These are phyloP conservation scores for Eutreptiella sp. DNA, from an alignment of 208 protist species.

Conservation along the genomic window DNA sequence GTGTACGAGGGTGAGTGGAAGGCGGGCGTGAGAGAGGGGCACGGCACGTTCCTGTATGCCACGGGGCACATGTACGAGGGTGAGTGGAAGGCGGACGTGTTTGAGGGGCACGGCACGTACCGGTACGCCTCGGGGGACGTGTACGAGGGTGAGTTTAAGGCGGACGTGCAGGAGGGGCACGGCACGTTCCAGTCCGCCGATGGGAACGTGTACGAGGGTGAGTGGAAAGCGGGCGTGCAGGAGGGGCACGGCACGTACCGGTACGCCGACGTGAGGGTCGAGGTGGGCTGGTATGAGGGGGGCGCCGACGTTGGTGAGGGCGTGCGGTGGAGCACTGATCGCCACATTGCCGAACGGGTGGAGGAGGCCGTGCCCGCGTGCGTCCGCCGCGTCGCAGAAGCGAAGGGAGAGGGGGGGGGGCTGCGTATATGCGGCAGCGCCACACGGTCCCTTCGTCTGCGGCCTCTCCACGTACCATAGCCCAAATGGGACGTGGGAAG, in stretches of 20 bases:
- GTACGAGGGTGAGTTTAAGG: conserved; percentile 1
- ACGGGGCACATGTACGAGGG: conserved; percentile 13
- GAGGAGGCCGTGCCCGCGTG: no score
- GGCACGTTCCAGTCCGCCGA: conserved; percentile 58
- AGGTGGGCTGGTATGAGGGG: no score
- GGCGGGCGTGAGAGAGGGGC: conserved; percentile 56
- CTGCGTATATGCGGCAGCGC: no score
- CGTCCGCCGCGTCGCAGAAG: no score
- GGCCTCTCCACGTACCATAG: no score
- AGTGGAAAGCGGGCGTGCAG: conserved; percentile 68
- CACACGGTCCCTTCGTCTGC: no score
- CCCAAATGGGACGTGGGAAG: no score
- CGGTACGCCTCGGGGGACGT: neutral
- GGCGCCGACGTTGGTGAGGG: no score
- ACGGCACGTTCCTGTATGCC: conserved; percentile 43
- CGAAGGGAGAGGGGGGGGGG: no score
- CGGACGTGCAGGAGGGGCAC: conserved; percentile 59
- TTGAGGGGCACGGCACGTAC: conserved; percentile 15
- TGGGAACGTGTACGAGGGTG: conserved; percentile 48
- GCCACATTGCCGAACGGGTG: no score
- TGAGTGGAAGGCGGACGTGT: conserved; percentile 15
- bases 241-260: conserved; percentile 56
- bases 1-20: conserved; percentile 67
- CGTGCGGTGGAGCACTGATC: no score
- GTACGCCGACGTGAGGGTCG: conserved; percentile 9